These are phyloP conservation scores for Eragrostis nindensis DNA, from an alignment of 176 grass and related monocot species.

Conservation along the genomic window DNA sequence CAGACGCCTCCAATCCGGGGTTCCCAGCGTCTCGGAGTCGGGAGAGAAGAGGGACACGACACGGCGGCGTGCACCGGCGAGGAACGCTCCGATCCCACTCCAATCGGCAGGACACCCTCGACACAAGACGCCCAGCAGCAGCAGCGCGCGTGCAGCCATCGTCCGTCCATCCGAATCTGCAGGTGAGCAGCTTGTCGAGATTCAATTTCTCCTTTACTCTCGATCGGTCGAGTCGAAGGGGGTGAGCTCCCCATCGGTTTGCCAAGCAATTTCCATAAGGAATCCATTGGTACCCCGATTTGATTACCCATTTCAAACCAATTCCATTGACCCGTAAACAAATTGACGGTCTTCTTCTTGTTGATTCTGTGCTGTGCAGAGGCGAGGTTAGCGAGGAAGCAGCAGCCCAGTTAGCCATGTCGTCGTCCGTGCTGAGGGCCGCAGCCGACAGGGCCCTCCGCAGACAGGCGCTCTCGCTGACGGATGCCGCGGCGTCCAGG, in stretches of 20 bases:
- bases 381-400: background rate
- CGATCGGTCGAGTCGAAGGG: background rate
- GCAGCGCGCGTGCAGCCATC: background rate
- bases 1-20: background rate
- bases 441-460: conserved; percentile 49
- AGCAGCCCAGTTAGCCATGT: conserved; percentile 17
- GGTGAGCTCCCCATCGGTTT: background rate
- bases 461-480: conserved; percentile 70
- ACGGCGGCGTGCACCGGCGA: background rate
- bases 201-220: background rate
- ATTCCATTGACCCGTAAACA: background rate
- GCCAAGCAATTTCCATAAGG: no score
- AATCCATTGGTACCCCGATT: no score
- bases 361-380: background rate
- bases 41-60: background rate
- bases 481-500: conserved; percentile 59
- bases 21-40: conserved; percentile 15
- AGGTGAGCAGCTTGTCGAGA: conserved; percentile 13
- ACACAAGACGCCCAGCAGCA: background rate
- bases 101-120: background rate
- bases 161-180: background rate
- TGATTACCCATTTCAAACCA: background rate
- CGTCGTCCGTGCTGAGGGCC: conserved; percentile 59
- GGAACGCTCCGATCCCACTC: background rate
- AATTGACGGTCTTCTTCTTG: background rate